Conservation (phyloP, 768 basidiomycete species). For the Trametes maxima region DNA sequence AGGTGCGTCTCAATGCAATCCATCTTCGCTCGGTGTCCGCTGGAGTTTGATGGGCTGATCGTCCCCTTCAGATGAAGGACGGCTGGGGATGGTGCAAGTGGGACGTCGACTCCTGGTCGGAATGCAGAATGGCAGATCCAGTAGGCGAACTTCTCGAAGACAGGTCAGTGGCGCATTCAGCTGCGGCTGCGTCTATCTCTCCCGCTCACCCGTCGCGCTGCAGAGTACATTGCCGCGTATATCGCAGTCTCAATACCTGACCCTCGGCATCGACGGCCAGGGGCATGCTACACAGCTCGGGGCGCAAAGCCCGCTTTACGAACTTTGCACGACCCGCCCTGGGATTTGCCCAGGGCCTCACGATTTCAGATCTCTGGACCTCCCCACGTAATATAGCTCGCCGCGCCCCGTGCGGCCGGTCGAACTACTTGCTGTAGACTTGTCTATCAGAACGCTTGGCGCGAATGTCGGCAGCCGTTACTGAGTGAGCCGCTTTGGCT, state of each 20-base stretch:
- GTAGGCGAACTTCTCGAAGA: slow-evolving; percentile 51
- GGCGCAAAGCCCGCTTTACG: no score
- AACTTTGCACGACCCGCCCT: no score
- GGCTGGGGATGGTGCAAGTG: slow-evolving; percentile 71
- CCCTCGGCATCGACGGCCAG: no score
- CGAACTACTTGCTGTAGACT: no score
- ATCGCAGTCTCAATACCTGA: slow-evolving; percentile 43
- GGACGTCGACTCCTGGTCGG: slow-evolving; percentile 52
- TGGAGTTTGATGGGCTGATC: background rate
- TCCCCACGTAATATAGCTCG: no score
- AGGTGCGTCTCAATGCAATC: slow-evolving; percentile 41
- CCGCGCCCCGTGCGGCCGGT: background rate
- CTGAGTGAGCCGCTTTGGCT: no score
- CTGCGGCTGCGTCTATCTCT: background rate
- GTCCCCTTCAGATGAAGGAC: slow-evolving; percentile 52
- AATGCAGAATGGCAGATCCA: slow-evolving; percentile 43
- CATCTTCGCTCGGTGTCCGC: background rate
- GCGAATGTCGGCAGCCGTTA: no score
- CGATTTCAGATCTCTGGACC: no score
- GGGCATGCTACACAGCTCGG: no score
- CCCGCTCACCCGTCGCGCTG: background rate
- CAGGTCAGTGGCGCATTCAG: slow-evolving; percentile 36
- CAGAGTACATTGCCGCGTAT: slow-evolving; percentile 59
- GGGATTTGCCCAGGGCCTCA: no score
- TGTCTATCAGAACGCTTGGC: no score